A percentile compares a stretch with the other conserved stretches of the same genome.
Conservation (phyloP, 371 early-diverging fungal genomes). For the Lichtheimia hyalospora region DNA sequence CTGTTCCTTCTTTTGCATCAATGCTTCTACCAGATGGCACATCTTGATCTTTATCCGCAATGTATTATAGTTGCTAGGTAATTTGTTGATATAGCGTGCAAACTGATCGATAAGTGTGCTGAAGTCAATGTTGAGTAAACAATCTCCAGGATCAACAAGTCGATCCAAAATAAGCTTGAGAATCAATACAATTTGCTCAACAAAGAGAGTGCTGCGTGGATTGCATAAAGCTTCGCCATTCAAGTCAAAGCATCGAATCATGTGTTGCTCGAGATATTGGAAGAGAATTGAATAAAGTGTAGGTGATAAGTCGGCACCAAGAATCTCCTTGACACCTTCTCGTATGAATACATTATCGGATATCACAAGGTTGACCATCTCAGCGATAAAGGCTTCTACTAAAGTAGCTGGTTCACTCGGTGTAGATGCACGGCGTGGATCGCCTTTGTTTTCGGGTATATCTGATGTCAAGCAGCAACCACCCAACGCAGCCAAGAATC, state of each 20-base stretch:
- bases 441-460: constrained; percentile 6
- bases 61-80: constrained; percentile 58
- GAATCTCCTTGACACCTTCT: constrained; percentile 83
- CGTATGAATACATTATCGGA: constrained; percentile 86
- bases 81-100: constrained; percentile 73
- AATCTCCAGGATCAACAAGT: constrained; percentile 64
- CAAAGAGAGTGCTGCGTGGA: constrained; percentile 81
- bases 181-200: constrained; percentile 83
- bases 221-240: constrained; percentile 70
- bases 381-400: constrained; percentile 78
- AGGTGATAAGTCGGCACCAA: constrained; percentile 82
- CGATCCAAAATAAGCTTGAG: constrained; percentile 83
- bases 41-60: constrained; percentile 84
- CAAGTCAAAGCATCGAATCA: constrained; percentile 68
- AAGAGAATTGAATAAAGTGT: constrained; percentile 81
- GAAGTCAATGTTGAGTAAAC: constrained; percentile 80
- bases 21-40: constrained; percentile 78
- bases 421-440: constrained; percentile 7
- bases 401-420: constrained; percentile 47
- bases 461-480: constrained; percentile 55
- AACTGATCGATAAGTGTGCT: constrained; percentile 74
- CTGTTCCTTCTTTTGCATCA: constrained; percentile 79
- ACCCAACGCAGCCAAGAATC: constrained; percentile 70
- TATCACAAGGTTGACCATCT: constrained; percentile 80
- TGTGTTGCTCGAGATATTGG: constrained; percentile 66